phyloP scores from a whole-genome alignment of 2,329 filamentous ascomycete species.

The Sclerotinia nivalis region DNA sequence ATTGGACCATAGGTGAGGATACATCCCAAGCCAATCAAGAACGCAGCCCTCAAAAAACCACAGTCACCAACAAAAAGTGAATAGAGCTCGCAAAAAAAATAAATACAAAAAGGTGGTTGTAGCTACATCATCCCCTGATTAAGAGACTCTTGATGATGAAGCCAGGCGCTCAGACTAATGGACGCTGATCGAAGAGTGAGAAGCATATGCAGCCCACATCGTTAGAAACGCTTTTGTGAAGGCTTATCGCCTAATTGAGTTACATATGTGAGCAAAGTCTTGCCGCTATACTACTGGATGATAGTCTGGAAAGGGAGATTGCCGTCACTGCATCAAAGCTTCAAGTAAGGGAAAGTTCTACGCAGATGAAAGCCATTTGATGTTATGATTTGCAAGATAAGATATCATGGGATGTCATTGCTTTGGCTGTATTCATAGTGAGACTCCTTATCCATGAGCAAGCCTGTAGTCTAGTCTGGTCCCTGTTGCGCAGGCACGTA shows the following conservation, averaged over 20 bases:
- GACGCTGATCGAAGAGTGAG: constrained; percentile 12
- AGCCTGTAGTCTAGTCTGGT: neutral
- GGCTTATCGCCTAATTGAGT: neutral
- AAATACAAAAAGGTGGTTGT: neutral
- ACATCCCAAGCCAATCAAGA: neutral
- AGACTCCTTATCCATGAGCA: neutral
- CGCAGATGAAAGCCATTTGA: neutral
- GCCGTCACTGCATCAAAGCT: neutral
- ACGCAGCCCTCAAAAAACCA: neutral
- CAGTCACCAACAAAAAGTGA: neutral
- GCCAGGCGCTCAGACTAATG: neutral
- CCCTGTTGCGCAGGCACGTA: neutral
- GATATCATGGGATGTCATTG: too few relatives aligned
- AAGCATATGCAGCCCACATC: neutral
- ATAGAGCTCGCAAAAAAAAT: neutral
- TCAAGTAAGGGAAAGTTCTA: neutral
- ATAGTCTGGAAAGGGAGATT: neutral
- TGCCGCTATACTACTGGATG: neutral
- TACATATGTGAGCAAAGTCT: neutral
- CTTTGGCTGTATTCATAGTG: neutral
- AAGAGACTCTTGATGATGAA: constrained; percentile 12
- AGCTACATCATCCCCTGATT: neutral
- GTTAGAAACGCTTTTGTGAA: constrained; percentile 13
- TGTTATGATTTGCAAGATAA: neutral
- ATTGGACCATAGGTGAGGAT: neutral